phyloP scores from a whole-genome alignment of 306 rosid genomes.

The Prunus armeniaca region DNA sequence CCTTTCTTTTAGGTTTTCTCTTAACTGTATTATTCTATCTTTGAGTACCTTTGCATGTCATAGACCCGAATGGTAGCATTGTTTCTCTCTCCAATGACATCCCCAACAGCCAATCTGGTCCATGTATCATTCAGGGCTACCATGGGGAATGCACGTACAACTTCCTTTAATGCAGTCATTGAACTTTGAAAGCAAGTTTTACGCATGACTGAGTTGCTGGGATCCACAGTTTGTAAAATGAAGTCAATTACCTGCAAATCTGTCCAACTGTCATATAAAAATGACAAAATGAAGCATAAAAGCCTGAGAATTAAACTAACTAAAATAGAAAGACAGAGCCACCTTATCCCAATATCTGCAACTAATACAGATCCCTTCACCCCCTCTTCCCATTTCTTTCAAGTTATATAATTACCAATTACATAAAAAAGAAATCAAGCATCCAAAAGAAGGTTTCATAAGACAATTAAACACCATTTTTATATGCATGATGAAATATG shows the following conservation, averaged over 20 bases:
- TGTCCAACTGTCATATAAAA: slow-evolving; percentile 50
- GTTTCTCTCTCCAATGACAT: slow-evolving; percentile 72
- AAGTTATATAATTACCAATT: not conserved
- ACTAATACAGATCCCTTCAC: not conserved
- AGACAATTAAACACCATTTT: not conserved
- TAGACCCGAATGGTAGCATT: slow-evolving; percentile 72
- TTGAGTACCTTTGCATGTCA: slow-evolving; percentile 90
- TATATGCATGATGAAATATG: not conserved
- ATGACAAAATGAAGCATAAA: not conserved
- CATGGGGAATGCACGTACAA: slow-evolving; percentile 85
- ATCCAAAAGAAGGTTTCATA: slow-evolving; percentile 9
- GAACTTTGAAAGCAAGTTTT: slow-evolving; percentile 85
- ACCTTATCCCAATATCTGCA: not conserved
- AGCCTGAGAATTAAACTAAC: not conserved
- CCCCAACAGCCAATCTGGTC: slow-evolving; percentile 95
- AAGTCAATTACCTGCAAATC: slow-evolving; percentile 81
- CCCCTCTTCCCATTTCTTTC: slow-evolving; percentile 11
- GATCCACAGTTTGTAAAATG: slow-evolving; percentile 89
- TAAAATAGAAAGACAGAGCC: not conserved
- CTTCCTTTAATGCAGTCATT: slow-evolving; percentile 82
- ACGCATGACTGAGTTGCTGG: slow-evolving; percentile 94
- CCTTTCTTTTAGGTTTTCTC: not conserved
- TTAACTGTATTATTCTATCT: not conserved
- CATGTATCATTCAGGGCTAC: slow-evolving; percentile 83
- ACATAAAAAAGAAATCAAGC: slow-evolving; percentile 3